Conservation (phyloP, 192 early-diverging fungal species). For the Coemansia reversa region DNA sequence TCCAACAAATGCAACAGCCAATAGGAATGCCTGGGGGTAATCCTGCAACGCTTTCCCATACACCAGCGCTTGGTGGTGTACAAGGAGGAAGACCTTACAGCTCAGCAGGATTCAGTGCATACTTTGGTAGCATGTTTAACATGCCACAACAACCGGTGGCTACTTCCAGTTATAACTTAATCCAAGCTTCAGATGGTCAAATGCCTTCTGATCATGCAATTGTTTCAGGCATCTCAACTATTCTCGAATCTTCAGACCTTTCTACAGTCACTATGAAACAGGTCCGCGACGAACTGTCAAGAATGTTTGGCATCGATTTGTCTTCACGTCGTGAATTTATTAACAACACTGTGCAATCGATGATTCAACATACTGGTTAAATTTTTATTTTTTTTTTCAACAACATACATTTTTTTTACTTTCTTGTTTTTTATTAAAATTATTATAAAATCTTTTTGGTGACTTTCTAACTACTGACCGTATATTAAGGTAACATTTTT, state of each 20-base stretch:
- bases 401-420: neutral
- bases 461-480: too few species aligned
- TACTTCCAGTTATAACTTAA: slow-evolving; percentile 23
- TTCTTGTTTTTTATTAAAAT: neutral
- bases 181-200: slow-evolving; percentile 22
- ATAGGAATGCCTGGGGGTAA: too few species aligned
- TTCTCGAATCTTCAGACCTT: slow-evolving; percentile 69
- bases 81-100: slow-evolving; percentile 20
- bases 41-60: too few species aligned
- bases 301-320: slow-evolving; percentile 65
- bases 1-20: too few species aligned
- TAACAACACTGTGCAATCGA: slow-evolving; percentile 55
- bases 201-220: slow-evolving; percentile 59
- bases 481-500: too few species aligned
- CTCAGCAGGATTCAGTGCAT: slow-evolving; percentile 21
- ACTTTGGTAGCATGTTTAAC: slow-evolving; percentile 22
- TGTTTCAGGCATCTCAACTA: slow-evolving; percentile 58
- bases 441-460: too few species aligned
- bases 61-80: too few species aligned
- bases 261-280: slow-evolving; percentile 75
- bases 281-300: slow-evolving; percentile 64
- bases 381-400: neutral
- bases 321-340: slow-evolving; percentile 16
- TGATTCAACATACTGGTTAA: slow-evolving; percentile 20
- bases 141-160: slow-evolving; percentile 19